Evolutionary conservation across 2,329 filamentous ascomycete species (phyloP).

Genomic region (Gyromitra esculenta): DNA sequence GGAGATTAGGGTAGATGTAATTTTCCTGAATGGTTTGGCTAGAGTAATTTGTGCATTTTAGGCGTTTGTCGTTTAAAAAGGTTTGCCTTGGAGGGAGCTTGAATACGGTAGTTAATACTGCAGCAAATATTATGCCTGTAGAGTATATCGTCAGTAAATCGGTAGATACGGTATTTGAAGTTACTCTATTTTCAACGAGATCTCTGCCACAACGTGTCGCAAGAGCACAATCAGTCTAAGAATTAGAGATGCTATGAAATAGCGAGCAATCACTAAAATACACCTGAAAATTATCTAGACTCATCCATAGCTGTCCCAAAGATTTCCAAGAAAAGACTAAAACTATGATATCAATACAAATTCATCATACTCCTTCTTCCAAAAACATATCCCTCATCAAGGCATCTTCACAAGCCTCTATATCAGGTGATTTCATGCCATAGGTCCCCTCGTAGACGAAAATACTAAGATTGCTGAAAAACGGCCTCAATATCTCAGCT

Average conservation of each 20-base stretch:
- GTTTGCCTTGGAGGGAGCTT: not conserved
- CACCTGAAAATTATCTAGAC: slow-evolving; percentile 16
- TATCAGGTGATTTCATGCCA: slow-evolving; percentile 77
- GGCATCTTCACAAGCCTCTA: slow-evolving; percentile 70
- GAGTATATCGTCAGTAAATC: not conserved
- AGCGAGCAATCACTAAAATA: not conserved
- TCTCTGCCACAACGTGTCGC: no score
- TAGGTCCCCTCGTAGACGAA: slow-evolving; percentile 93
- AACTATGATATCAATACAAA: not conserved
- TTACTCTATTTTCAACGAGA: no score
- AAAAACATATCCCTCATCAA: slow-evolving; percentile 81
- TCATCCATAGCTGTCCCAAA: not conserved
- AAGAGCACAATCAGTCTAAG: no score
- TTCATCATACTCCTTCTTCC: slow-evolving; percentile 64
- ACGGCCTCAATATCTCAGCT: slow-evolving; percentile 79
- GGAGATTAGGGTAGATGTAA: slow-evolving; percentile 63
- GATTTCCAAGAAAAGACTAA: slow-evolving; percentile 1
- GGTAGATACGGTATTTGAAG: no score
- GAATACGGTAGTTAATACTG: not conserved
- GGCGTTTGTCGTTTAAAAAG: slow-evolving; percentile 1
- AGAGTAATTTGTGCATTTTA: slow-evolving; percentile 19
- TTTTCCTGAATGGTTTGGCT: not conserved
- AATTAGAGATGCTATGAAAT: not conserved
- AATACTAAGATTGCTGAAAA: slow-evolving; percentile 91
- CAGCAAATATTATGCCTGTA: not conserved